Percentiles rank a stretch among this genome's conserved stretches.
phyloP scores from a whole-genome alignment of 2,329 filamentous ascomycete genomes.

The Colletotrichum sp. region DNA sequence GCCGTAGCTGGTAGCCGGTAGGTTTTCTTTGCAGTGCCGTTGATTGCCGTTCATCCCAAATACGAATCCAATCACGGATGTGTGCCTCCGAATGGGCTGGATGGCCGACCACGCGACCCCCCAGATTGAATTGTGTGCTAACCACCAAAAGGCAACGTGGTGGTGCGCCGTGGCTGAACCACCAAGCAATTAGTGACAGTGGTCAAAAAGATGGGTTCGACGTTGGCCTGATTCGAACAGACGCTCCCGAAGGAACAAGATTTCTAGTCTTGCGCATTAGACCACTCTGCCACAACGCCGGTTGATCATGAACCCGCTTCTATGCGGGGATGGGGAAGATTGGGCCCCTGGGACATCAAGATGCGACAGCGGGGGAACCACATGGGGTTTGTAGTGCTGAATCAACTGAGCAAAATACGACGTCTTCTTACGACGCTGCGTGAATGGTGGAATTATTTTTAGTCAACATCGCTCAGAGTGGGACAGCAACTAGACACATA shows the following conservation, averaged over 20 bases:
- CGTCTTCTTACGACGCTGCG: not conserved
- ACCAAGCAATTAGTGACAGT: not conserved
- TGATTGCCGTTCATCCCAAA: not conserved
- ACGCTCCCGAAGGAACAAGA: constrained; percentile 22
- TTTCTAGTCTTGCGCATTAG: constrained; percentile 23
- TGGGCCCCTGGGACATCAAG: not conserved
- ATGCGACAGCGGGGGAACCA: not conserved
- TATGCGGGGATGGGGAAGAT: not conserved
- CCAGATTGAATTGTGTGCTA: not conserved
- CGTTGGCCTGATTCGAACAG: constrained; percentile 22
- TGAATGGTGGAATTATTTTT: not conserved
- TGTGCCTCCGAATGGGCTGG: not conserved
- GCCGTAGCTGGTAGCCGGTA: not conserved
- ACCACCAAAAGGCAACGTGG: not conserved
- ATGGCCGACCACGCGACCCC: not conserved
- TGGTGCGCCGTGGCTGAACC: not conserved
- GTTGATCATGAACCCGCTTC: not conserved
- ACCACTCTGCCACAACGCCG: constrained; percentile 21
- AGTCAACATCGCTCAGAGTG: not conserved
- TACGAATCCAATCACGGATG: not conserved
- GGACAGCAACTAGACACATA: not conserved
- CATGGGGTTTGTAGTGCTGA: not conserved
- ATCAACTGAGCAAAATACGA: not conserved
- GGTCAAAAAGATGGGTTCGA: not conserved
- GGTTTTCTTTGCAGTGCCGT: not conserved